Evolutionary conservation across 169 alveolate genomes (phyloP), one percentile per base, ranked within the genome.

Genomic region (Babesia bigemina): DNA sequence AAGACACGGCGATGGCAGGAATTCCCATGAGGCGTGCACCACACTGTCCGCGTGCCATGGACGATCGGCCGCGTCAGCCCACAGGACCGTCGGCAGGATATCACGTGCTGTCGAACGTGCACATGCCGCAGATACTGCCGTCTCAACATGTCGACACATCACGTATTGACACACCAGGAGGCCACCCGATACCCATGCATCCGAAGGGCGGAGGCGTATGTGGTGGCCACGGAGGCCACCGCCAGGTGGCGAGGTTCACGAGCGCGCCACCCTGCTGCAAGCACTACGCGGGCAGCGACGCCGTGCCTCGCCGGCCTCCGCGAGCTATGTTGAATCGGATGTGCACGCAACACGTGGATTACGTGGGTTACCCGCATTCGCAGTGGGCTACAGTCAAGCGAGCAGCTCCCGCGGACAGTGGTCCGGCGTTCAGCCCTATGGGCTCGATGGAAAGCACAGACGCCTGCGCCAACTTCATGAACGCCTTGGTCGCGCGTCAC

Each of bases 401-500:
- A 19, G 44, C 76, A 21, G 22, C 65, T 10, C 66, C 65, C 29
- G 44, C 26, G 67, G 66, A 26, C 19, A n/a, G 22, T 29, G n/a
- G 36, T n/a, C 52, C 56, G 33, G 56, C 56, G 19, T 50, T 26
- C 17, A 36, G 26, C 63, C 21, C 22, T 29, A 72, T 28, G 61
- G 58, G 39, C 19, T 28, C n/a, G n/a, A 49, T 19, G 17, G 67
- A 70, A n/a, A 33, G 56, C 53, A 47, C 19, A 17, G 85, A 81
- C 24, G 88, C 44, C 56, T 81, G 75, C 79, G 79, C 21, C 29
- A 60, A 72, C n/a, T 81, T 62, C 56, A 65, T 81, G 55, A 81
- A 63, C 61, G 85, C 88, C 8, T 70, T 81, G 26, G 88, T 72
- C 24, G 55, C 44, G 39, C 75, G 88, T 2, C 42, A 66, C 69